A percentile compares a stretch with the other conserved stretches of the same genome.
These are phyloP conservation scores for Elaeagnus macrophylla DNA, from an alignment of 306 rosid genomes.

Conservation along the genomic window DNA sequence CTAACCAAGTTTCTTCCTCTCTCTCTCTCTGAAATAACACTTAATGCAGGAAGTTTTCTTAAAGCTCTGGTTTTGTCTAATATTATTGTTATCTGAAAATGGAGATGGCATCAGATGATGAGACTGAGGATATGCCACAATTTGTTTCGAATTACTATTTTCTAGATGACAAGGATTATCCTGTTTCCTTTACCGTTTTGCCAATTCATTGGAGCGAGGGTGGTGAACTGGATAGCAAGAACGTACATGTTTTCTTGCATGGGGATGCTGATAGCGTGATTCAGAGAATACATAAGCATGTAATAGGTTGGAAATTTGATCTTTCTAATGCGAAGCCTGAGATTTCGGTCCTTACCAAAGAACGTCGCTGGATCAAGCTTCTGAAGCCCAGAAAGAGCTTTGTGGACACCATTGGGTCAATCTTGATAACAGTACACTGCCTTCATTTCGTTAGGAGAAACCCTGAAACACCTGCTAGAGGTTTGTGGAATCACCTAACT, in stretches of 20 bases:
- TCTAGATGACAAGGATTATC: conserved; percentile 37
- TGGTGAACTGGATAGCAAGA: conserved; percentile 25
- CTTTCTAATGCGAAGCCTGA: conserved; percentile 45
- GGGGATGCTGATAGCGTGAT: conserved; percentile 66
- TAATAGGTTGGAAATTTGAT: conserved; percentile 74
- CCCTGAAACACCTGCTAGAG: conserved; percentile 49
- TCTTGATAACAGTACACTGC: conserved; percentile 51
- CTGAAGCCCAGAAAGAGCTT: conserved; percentile 75
- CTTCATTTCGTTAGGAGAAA: conserved; percentile 44
- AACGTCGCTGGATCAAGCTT: conserved; percentile 54
- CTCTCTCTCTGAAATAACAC: too few relatives aligned
- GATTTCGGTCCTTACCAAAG: conserved; percentile 62
- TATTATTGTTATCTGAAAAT: conserved; percentile 17
- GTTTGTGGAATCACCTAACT: conserved; percentile 61
- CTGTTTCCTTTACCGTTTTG: conserved; percentile 51
- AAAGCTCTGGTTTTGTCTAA: conserved; percentile 10
- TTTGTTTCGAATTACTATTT: conserved; percentile 61
- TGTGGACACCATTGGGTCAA: conserved; percentile 49
- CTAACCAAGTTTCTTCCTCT: too few relatives aligned
- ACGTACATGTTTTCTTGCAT: conserved; percentile 33
- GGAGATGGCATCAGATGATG: conserved; percentile 73
- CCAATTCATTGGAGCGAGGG: conserved; percentile 61
- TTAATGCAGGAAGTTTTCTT: too few relatives aligned
- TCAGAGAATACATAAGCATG: conserved; percentile 46
- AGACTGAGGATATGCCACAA: conserved; percentile 37